These are phyloP conservation scores for Psilocybe mexicana DNA, from an alignment of 1,284 basidiomycete genomes.

Conservation along the genomic window DNA sequence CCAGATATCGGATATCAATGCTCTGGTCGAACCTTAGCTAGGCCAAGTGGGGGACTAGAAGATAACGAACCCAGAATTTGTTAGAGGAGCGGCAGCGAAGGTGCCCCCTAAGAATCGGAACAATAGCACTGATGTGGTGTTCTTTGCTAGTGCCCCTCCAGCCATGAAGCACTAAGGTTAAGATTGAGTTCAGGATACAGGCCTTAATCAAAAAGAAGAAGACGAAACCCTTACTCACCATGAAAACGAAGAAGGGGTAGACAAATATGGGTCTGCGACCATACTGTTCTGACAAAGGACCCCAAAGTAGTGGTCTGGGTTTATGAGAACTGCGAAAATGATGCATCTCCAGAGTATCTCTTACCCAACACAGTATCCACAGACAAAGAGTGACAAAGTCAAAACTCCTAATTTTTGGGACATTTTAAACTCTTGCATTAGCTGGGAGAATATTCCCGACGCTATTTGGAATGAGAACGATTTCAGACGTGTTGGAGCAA, in stretches of 20 bases:
- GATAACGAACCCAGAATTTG: conserved; percentile 48
- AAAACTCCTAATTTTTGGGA: conserved; percentile 52
- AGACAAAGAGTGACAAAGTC: conserved; percentile 55
- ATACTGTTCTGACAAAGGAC: conserved; percentile 54
- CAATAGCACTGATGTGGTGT: conserved; percentile 60
- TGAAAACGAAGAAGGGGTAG: conserved; percentile 64
- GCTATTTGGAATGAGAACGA: conserved; percentile 28
- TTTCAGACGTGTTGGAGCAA: neutral
- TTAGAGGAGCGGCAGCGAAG: conserved; percentile 51
- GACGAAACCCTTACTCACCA: conserved; percentile 32
- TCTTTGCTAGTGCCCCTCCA: conserved; percentile 60
- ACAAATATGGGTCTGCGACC: conserved; percentile 71
- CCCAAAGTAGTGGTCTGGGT: conserved; percentile 60
- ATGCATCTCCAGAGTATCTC: conserved; percentile 1
- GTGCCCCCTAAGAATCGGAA: conserved; percentile 71
- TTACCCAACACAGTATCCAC: conserved; percentile 56
- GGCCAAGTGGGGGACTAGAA: neutral
- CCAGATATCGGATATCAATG: conserved; percentile 66
- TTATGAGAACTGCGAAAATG: neutral
- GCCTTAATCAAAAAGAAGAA: neutral
- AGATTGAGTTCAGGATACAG: neutral
- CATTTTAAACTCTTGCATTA: conserved; percentile 55
- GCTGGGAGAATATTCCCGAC: conserved; percentile 46
- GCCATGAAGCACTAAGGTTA: conserved; percentile 53
- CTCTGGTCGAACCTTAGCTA: conserved; percentile 30